Base-by-base conservation (phyloP, 164 flowering plant species). In the Umbellularia californica region DNA sequence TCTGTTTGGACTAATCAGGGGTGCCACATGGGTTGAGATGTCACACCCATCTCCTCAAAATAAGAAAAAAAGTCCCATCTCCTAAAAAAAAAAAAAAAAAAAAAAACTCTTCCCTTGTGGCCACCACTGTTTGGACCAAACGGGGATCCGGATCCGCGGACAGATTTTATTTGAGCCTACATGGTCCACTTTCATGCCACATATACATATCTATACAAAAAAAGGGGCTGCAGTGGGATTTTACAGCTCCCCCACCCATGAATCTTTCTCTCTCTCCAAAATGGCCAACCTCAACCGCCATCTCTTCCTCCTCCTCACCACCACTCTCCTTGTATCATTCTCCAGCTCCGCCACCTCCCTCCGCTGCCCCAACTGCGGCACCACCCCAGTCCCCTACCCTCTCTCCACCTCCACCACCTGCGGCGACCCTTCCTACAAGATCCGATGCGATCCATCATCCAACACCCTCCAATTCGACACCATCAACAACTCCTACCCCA, bases 361-460 rank as follows among this genome's bases (percentile, higher is more conserved):
- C 27, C 41, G 58, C 22, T 84, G 88, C 65, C 73, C 71, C 0
- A 30, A 80, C 64, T 87, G 88, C 65, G 88, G 88, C 33, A 19
- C 17, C 30, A 77, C 68, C 10, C 70, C 82, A 19, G 88, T 85
- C 12, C 90, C 90, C 1, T 85, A 82, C 76, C 88, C 87, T 2
- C 82, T 87, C 3, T 81, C 85, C 80, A 84, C 87, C 13, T 77
- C 76, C 0, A 82, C 84, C 3, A 52, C 17, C 20, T 85, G 90
- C 73, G 87, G 90, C 60, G 82, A 87, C 70, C 85, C 79, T 19
- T 50, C 76, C 24, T 85, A 84, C 83, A 84, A 80, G 66, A 52
- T 84, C 65, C 73, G 79, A 23, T 85, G 87, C 77, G 65, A 50
- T 20, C 47, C 47, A 35, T 72, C 69, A 2, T 30, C 67, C 73